Evolutionary conservation across 1,284 basidiomycete species (phyloP).

Genomic region (Coniferiporia weirii): DNA sequence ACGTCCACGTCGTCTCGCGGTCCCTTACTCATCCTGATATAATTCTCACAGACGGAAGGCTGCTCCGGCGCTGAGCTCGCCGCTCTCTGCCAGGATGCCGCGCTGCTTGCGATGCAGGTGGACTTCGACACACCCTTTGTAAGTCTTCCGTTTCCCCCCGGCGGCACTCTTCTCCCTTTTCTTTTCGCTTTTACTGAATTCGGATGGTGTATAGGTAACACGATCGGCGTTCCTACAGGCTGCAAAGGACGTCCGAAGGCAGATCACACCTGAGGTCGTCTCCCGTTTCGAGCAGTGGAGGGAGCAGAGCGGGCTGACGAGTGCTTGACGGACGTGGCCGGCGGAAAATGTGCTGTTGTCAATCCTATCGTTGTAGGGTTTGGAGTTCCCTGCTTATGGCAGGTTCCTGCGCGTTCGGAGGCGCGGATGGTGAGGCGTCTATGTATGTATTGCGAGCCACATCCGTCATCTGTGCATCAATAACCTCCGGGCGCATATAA

Average conservation of each 20-base stretch:
- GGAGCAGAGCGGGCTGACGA: slow-evolving; percentile 29
- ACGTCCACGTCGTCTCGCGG: too few species aligned
- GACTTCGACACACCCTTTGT: slow-evolving; percentile 78
- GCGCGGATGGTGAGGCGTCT: too few species aligned
- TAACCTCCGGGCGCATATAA: too few species aligned
- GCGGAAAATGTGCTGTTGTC: not conserved
- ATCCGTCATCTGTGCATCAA: too few species aligned
- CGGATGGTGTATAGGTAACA: slow-evolving; percentile 56
- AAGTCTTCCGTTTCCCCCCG: slow-evolving; percentile 26
- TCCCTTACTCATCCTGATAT: too few species aligned
- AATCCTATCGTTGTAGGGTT: too few species aligned
- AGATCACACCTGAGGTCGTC: slow-evolving; percentile 85
- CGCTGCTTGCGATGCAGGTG: slow-evolving; percentile 83
- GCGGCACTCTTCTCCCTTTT: not conserved
- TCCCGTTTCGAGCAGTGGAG: slow-evolving; percentile 66
- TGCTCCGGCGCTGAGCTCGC: slow-evolving; percentile 96
- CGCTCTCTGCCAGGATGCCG: slow-evolving; percentile 94
- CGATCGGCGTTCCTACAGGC: slow-evolving; percentile 73
- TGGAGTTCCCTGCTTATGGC: too few species aligned
- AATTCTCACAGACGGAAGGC: slow-evolving; percentile 67
- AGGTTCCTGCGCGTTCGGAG: too few species aligned
- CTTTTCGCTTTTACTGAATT: not conserved
- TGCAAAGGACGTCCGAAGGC: slow-evolving; percentile 65
- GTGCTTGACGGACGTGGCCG: slow-evolving; percentile 1
- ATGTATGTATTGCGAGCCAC: too few species aligned